phyloP scores from a whole-genome alignment of 345 rosid genomes.

The Excoecaria cochinchinensis region DNA sequence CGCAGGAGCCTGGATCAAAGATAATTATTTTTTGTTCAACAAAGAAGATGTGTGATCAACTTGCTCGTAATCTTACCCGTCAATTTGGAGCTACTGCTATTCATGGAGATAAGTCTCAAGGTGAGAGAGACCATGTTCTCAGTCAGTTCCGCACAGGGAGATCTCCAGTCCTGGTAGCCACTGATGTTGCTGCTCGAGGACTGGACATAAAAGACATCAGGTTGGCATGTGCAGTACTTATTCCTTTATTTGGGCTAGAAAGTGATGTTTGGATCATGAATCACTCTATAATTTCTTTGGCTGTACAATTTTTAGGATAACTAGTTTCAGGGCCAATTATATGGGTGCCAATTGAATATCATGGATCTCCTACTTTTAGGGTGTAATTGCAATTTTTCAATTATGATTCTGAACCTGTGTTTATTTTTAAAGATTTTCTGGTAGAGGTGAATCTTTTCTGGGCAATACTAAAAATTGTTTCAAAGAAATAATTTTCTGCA shows the following conservation, averaged over 20 bases:
- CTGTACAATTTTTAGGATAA: background rate
- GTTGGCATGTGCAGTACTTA: constrained; percentile 26
- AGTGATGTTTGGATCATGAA: background rate
- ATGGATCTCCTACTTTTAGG: background rate
- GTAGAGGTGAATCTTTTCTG: background rate
- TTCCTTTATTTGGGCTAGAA: background rate
- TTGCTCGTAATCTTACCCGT: constrained; percentile 68
- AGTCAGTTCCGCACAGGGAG: constrained; percentile 77
- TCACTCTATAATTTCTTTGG: background rate
- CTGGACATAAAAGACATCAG: constrained; percentile 90
- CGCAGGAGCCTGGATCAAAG: constrained; percentile 83
- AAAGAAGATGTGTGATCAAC: constrained; percentile 89
- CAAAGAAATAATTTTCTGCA: background rate
- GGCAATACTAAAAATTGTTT: background rate
- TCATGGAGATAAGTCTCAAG: constrained; percentile 88
- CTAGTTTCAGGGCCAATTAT: background rate
- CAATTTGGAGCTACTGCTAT: constrained; percentile 87
- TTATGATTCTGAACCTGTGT: background rate
- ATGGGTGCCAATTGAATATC: background rate
- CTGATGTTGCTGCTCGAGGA: constrained; percentile 96
- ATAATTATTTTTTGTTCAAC: constrained; percentile 84
- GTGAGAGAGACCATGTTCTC: constrained; percentile 76
- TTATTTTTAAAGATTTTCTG: background rate
- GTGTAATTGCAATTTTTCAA: background rate
- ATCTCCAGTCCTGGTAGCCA: constrained; percentile 82